Percentiles rank a stretch among this genome's conserved stretches.
Conservation (phyloP, 169 alveolate genomes). For the Eimeria praecox region DNA sequence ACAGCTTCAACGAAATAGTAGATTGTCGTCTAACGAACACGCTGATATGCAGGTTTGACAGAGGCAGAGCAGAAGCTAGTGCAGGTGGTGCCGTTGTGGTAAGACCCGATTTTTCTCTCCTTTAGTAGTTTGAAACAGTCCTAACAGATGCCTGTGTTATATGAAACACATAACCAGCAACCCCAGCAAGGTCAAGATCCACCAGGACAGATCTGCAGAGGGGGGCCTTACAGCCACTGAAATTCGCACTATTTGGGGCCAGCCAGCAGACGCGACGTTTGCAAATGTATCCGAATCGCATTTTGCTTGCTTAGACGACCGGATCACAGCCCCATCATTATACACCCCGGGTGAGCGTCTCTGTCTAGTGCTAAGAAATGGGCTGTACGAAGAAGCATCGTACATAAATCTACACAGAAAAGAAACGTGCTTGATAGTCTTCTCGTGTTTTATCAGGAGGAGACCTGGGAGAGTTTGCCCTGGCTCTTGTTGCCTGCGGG, state of each 20-base stretch:
- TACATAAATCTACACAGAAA: too few relatives aligned
- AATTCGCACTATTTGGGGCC: slow-evolving; percentile 76
- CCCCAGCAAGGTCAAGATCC: slow-evolving; percentile 78
- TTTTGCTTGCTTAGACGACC: slow-evolving; percentile 75
- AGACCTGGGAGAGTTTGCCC: slow-evolving; percentile 74
- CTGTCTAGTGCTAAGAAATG: too few relatives aligned
- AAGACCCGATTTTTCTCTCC: neutral
- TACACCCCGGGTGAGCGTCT: slow-evolving; percentile 61
- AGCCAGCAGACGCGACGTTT: slow-evolving; percentile 72
- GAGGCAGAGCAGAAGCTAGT: slow-evolving; percentile 69
- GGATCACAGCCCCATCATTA: slow-evolving; percentile 61
- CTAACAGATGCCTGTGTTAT: neutral
- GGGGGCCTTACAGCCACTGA: slow-evolving; percentile 73
- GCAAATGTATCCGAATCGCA: slow-evolving; percentile 58
- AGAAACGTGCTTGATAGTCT: too few relatives aligned
- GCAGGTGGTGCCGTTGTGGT: slow-evolving; percentile 76
- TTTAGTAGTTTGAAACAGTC: neutral
- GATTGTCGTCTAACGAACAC: neutral
- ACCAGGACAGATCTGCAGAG: slow-evolving; percentile 65
- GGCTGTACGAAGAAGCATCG: too few relatives aligned
- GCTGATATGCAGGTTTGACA: slow-evolving; percentile 38
- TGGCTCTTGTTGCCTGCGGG: slow-evolving; percentile 73
- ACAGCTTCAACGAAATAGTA: too few relatives aligned
- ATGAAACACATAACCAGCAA: slow-evolving; percentile 15
- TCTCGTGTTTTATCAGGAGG: slow-evolving; percentile 46